Percentiles rank a stretch among this genome's conserved stretches.
These are phyloP conservation scores for Crithidia sp. DNA, from an alignment of 208 protist species.

Conservation along the genomic window DNA sequence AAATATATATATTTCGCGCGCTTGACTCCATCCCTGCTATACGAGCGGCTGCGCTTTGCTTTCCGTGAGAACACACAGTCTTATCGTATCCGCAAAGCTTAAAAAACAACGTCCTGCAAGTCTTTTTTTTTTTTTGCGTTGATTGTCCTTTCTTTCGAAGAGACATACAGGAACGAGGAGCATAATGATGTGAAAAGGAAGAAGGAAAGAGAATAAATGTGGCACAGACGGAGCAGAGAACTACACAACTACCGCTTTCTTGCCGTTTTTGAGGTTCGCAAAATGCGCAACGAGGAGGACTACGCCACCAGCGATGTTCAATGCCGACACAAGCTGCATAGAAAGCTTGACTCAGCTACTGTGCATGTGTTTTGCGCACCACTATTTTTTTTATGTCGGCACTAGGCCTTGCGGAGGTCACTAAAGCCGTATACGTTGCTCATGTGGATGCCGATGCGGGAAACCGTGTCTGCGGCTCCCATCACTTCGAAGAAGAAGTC, in stretches of 20 bases:
- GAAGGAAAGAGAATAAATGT: constrained; percentile 12
- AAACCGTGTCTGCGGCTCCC: constrained; percentile 64
- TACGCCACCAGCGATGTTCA: too few relatives aligned
- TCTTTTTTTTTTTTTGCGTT: background rate
- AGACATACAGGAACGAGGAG: background rate
- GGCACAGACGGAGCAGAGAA: background rate
- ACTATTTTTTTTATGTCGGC: background rate
- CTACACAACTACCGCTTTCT: too few relatives aligned
- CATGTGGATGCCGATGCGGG: constrained; percentile 71
- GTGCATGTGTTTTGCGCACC: background rate
- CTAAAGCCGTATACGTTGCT: constrained; percentile 80
- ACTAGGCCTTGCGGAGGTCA: constrained; percentile 43
- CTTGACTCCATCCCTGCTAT: too few relatives aligned
- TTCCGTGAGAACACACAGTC: background rate
- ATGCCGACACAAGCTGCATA: too few relatives aligned
- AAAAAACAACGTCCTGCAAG: too few relatives aligned
- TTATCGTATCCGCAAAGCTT: background rate
- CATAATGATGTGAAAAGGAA: too few relatives aligned
- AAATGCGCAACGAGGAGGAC: too few relatives aligned
- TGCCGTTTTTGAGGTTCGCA: too few relatives aligned
- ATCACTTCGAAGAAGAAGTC: constrained; percentile 91
- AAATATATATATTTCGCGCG: too few relatives aligned
- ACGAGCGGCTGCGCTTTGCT: background rate
- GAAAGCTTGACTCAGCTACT: background rate
- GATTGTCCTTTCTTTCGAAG: background rate